A percentile compares a stretch with the other conserved stretches of the same genome.
These are phyloP conservation scores for Chrysoporthe cubensis DNA, from an alignment of 2,329 filamentous ascomycete species.

Conservation along the genomic window DNA sequence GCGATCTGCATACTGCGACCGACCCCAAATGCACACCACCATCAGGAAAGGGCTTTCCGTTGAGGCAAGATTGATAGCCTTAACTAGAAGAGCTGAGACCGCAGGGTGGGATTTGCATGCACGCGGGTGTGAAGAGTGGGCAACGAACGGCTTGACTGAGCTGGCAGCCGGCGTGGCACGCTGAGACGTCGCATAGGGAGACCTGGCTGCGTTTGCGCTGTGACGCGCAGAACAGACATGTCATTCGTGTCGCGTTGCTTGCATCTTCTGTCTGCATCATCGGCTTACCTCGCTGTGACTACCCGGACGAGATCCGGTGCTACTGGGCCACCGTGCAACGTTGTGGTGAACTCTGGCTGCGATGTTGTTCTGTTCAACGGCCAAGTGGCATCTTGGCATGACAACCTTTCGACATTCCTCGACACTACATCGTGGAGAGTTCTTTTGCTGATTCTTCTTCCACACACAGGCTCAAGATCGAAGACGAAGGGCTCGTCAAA, in stretches of 20 bases:
- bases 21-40: constrained; percentile 3
- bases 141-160: constrained; percentile 18
- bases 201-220: constrained; percentile 11
- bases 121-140: constrained; percentile 25
- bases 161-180: constrained; percentile 11
- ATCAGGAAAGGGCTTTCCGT: not conserved
- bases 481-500: constrained; percentile 49
- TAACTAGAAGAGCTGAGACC: not conserved
- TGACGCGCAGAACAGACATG: constrained; percentile 19
- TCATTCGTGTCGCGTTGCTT: constrained; percentile 21
- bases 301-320: constrained; percentile 23
- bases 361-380: constrained; percentile 27
- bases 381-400: constrained; percentile 24
- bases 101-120: not conserved
- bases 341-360: constrained; percentile 24
- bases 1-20: constrained; percentile 4
- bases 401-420: not conserved
- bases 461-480: constrained; percentile 54
- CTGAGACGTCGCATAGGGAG: constrained; percentile 15
- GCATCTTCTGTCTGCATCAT: constrained; percentile 24
- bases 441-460: not conserved
- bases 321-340: constrained; percentile 9
- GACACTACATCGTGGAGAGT: not conserved
- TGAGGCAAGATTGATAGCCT: not conserved
- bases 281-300: constrained; percentile 4